Evolutionary conservation across 768 basidiomycete species (phyloP).

Genomic region (Suillus bovinus): DNA sequence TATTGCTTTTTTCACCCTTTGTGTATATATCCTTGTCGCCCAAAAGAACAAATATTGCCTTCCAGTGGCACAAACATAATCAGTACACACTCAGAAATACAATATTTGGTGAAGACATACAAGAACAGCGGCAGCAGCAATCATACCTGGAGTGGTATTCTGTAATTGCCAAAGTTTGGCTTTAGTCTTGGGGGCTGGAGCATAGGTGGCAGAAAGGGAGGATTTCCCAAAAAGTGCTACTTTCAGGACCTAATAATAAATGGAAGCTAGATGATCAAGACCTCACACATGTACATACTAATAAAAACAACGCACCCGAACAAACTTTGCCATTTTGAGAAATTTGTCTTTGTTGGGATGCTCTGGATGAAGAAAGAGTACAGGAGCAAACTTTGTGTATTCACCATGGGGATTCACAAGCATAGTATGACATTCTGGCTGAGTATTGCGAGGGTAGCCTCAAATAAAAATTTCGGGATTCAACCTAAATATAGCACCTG

Average conservation of each 20-base stretch:
- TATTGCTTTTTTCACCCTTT: neutral
- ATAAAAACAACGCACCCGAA: neutral
- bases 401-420: neutral
- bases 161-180: constrained; percentile 6
- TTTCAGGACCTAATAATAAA: constrained; percentile 4
- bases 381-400: constrained; percentile 9
- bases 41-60: constrained; percentile 12
- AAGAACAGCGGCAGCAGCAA: constrained; percentile 10
- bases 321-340: constrained; percentile 1
- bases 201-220: neutral
- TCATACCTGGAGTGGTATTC: neutral
- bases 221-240: constrained; percentile 1
- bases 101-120: neutral
- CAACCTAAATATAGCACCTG: constrained; percentile 2
- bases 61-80: neutral
- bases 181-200: constrained; percentile 4
- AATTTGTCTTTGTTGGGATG: neutral
- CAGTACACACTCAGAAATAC: neutral
- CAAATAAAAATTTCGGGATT: neutral
- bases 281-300: neutral
- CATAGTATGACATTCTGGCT: neutral
- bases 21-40: neutral
- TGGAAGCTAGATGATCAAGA: neutral
- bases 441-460: neutral
- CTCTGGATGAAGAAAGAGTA: constrained; percentile 4